Percentiles rank a stretch among this genome's conserved stretches.
phyloP scores from a whole-genome alignment of 2,329 filamentous ascomycete species.

The Exophiala calicioides region DNA sequence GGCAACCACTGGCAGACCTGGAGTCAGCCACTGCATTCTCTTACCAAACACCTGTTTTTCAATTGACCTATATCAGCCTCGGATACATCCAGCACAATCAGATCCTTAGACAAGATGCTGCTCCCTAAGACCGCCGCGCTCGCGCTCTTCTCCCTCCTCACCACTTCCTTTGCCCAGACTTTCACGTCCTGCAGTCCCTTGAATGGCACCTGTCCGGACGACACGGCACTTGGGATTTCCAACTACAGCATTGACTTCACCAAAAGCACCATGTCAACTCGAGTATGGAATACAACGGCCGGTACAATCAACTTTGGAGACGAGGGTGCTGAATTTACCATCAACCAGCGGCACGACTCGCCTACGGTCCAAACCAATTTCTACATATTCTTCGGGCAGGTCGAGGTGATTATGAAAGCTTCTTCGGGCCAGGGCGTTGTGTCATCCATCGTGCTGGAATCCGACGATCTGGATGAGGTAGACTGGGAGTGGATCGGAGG shows the following conservation, averaged over 20 bases:
- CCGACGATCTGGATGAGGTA: constrained; percentile 81
- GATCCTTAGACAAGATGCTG: constrained; percentile 15
- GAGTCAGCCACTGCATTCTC: constrained; percentile 15
- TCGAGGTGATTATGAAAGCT: constrained; percentile 76
- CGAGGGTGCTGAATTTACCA: constrained; percentile 70
- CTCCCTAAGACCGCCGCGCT: constrained; percentile 9
- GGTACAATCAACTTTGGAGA: constrained; percentile 64
- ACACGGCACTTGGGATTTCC: constrained; percentile 67
- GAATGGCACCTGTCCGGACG: constrained; percentile 67
- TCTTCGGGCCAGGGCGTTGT: constrained; percentile 74
- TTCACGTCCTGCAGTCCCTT: constrained; percentile 76
- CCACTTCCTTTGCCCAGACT: constrained; percentile 68
- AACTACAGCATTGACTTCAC: constrained; percentile 53
- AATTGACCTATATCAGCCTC: constrained; percentile 1
- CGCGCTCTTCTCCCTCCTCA: constrained; percentile 41
- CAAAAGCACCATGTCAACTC: constrained; percentile 56
- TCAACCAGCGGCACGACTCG: constrained; percentile 69
- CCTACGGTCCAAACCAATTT: constrained; percentile 78
- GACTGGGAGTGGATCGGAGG: constrained; percentile 82
- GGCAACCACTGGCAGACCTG: constrained; percentile 15
- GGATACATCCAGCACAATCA: neutral
- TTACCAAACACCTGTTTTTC: constrained; percentile 15
- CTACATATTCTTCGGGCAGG: constrained; percentile 82
- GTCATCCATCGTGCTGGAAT: constrained; percentile 78
- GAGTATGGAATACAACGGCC: constrained; percentile 68